Evolutionary conservation across 2,329 filamentous ascomycete species (phyloP), one percentile per base, ranked within the genome.

Genomic region (Bipolaris gigantea): DNA sequence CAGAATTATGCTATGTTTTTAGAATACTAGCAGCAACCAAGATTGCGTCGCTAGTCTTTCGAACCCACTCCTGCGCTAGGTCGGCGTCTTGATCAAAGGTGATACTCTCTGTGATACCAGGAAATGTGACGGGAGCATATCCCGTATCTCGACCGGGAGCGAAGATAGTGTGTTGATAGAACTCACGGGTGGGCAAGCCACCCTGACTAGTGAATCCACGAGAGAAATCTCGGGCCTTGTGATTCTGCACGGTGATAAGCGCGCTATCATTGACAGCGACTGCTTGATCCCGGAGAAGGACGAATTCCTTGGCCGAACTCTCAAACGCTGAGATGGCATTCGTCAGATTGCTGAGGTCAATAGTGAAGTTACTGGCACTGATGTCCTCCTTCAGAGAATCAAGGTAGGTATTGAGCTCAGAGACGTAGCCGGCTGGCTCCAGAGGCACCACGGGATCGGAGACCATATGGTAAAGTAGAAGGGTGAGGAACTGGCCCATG

Each of bases 101-200:
- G 6, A 75, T 69, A 16, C 67, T 69, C 56, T 75, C 73, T 5
- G 73, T 75, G 33, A 75, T 69, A 34, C 69, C 73, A 1, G 73
- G 73, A 43, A 69, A 74, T 6, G 73, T 75, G 2, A 73, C 73
- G 0, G 73, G 69, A 10, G 70, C 73, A 60, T 75, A 75, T 8
- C 73, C 72, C 0, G 72, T 75, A 51, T 75, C 73, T 15, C 79
- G 51, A 0, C 79, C 78, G 5, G 79, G 79, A 7, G 79, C 78
- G 53, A 78, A 79, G 18, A 80, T 72, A 8, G 78, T 69, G 59
- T 81, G 72, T 56, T 76, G 76, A 61, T 75, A 80, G 57, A 77
- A 80, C 56, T 77, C 73, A 13, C 79, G 62, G 2, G 71, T 73
- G 0, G 77, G 75, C 32, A 80, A 57, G 11, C 78, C 79, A n/a